Evolutionary conservation across 2,329 filamentous ascomycete genomes (phyloP).

Genomic region (Cryphonectria radicalis): DNA sequence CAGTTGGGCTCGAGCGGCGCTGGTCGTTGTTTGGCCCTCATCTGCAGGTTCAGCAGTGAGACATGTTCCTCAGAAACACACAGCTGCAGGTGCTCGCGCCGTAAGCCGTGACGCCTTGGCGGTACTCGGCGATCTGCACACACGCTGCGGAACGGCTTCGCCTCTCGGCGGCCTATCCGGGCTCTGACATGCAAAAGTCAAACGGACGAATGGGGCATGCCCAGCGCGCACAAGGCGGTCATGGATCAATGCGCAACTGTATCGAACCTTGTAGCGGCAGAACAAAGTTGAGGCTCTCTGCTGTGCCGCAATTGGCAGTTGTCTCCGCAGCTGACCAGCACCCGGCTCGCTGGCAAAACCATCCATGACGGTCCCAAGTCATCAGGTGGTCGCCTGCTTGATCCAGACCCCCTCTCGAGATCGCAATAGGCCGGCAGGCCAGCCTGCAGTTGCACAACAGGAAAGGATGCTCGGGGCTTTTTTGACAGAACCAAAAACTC

Average conservation of each 20-base stretch:
- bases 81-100: neutral
- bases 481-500: slow-evolving; percentile 5
- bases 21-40: neutral
- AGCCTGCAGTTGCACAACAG: slow-evolving; percentile 4
- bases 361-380: neutral
- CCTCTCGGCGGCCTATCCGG: neutral
- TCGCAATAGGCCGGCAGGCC: neutral
- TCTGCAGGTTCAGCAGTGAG: neutral
- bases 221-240: neutral
- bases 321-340: neutral
- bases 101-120: neutral
- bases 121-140: neutral
- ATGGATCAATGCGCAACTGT: neutral
- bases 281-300: neutral
- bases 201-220: neutral
- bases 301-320: neutral
- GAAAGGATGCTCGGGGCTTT: slow-evolving; percentile 11
- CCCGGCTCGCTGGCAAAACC: neutral
- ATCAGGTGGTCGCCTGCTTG: neutral
- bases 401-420: neutral
- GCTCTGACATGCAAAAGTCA: neutral
- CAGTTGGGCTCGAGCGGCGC: neutral
- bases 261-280: neutral
- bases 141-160: neutral
- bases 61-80: neutral